These are phyloP conservation scores for Cornus controversa DNA, from an alignment of 148 eudicot genomes.

Conservation along the genomic window DNA sequence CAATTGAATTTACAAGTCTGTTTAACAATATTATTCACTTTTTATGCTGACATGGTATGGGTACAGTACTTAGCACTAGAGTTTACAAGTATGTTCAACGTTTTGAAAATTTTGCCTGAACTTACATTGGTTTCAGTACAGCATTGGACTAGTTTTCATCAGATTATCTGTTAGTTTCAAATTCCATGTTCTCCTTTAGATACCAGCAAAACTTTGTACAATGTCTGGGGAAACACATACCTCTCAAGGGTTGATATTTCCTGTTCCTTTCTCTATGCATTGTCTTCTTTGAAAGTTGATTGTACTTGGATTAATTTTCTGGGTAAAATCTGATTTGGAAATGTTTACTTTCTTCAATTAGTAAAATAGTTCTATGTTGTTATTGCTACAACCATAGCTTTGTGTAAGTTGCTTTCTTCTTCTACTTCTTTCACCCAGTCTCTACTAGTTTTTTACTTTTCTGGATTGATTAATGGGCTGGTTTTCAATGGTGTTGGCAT, in stretches of 20 bases:
- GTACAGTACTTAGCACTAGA: too few species aligned
- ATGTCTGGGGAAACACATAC: background rate
- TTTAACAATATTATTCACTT: too few species aligned
- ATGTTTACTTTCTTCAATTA: too few species aligned
- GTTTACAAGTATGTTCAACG: background rate
- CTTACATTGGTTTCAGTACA: background rate
- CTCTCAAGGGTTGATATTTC: background rate
- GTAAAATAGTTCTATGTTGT: too few species aligned
- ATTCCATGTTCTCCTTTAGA: background rate
- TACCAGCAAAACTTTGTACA: background rate
- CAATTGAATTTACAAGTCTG: background rate
- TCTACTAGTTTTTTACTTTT: too few species aligned
- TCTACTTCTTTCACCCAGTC: too few species aligned
- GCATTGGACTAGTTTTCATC: conserved; percentile 1
- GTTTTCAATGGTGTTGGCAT: too few species aligned
- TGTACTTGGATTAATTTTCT: background rate
- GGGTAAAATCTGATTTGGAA: too few species aligned
- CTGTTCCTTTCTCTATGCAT: background rate
- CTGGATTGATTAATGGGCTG: too few species aligned
- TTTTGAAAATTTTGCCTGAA: background rate
- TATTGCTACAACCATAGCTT: too few species aligned
- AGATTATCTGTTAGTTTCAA: background rate
- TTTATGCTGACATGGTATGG: too few species aligned
- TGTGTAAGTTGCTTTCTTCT: too few species aligned
- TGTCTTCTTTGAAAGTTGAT: background rate